These are phyloP conservation scores for Royoungia palumana DNA, from an alignment of 768 basidiomycete genomes.

Conservation along the genomic window DNA sequence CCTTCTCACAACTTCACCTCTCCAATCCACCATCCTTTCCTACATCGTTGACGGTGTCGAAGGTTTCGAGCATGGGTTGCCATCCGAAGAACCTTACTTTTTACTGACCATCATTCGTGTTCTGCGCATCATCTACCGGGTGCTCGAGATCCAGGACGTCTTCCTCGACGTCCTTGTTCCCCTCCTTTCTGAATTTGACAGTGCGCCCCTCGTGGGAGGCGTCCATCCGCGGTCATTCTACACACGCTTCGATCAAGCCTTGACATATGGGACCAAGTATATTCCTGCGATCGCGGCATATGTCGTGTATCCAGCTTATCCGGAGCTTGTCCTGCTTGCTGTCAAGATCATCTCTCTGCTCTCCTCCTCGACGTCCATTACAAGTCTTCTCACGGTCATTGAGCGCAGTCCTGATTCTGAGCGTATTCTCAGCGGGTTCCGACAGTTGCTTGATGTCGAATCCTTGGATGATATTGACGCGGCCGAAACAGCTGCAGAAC, in stretches of 20 bases:
- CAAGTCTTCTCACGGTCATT: conserved; percentile 73
- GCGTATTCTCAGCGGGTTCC: conserved; percentile 80
- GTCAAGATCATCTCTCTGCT: conserved; percentile 73
- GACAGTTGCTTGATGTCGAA: conserved; percentile 59
- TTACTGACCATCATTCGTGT: conserved; percentile 73
- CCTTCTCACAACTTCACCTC: conserved; percentile 63
- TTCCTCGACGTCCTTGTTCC: conserved; percentile 89
- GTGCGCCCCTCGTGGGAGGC: conserved; percentile 49
- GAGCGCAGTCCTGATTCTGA: conserved; percentile 80
- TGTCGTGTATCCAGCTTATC: conserved; percentile 61
- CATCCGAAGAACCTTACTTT: conserved; percentile 70
- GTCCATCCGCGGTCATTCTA: conserved; percentile 66
- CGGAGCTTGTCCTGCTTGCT: conserved; percentile 71
- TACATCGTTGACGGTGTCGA: conserved; percentile 80
- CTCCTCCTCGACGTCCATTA: conserved; percentile 62
- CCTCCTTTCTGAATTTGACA: conserved; percentile 63
- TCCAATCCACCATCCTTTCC: conserved; percentile 72
- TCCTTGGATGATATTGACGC: conserved; percentile 56
- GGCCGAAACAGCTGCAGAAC: conserved; percentile 58
- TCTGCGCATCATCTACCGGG: conserved; percentile 75
- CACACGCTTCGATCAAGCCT: conserved; percentile 68
- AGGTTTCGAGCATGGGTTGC: conserved; percentile 67
- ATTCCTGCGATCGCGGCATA: conserved; percentile 83
- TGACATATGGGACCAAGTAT: conserved; percentile 65
- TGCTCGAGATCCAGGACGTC: conserved; percentile 81